A percentile compares a stretch with the other conserved stretches of the same genome.
phyloP scores from a whole-genome alignment of 352 stramenopile species.

The Globisporangium solare region DNA sequence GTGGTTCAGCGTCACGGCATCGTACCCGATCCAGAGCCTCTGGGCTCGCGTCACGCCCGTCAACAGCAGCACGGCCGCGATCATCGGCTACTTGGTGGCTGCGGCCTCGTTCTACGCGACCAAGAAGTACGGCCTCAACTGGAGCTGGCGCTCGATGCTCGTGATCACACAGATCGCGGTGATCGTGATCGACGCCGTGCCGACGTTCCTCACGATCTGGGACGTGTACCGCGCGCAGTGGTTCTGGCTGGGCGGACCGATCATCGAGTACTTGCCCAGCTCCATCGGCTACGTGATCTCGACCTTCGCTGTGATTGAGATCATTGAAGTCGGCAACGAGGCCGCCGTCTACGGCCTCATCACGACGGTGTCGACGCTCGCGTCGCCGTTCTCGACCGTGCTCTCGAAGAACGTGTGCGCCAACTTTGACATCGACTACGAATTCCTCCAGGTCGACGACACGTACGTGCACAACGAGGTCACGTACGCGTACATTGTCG shows the following conservation, averaged over 20 bases:
- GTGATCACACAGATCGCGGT: constrained; percentile 27
- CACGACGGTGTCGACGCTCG: constrained; percentile 19
- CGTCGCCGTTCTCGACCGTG: constrained; percentile 14
- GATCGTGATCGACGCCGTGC: constrained; percentile 18
- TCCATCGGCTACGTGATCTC: constrained; percentile 15
- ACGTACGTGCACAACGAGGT: constrained; percentile 13
- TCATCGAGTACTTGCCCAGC: constrained; percentile 15
- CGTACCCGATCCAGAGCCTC: constrained; percentile 35
- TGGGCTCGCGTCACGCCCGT: constrained; percentile 36
- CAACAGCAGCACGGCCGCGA: constrained; percentile 33
- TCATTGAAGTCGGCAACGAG: constrained; percentile 20
- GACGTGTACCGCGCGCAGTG: constrained; percentile 26
- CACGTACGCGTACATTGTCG: constrained; percentile 15
- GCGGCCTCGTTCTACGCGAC: constrained; percentile 23
- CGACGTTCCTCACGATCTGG: constrained; percentile 23
- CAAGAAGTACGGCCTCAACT: constrained; percentile 33
- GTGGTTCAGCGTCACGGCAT: constrained; percentile 36
- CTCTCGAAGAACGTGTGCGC: constrained; percentile 12
- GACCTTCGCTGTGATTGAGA: constrained; percentile 16
- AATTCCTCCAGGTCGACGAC: constrained; percentile 12
- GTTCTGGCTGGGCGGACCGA: constrained; percentile 26
- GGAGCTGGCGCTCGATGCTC: constrained; percentile 49
- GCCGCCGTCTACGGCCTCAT: constrained; percentile 20
- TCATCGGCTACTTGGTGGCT: constrained; percentile 33
- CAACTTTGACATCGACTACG: constrained; percentile 14